Base-by-base conservation (phyloP, 352 stramenopile species). In the Thraustochytrium sp. region DNA sequence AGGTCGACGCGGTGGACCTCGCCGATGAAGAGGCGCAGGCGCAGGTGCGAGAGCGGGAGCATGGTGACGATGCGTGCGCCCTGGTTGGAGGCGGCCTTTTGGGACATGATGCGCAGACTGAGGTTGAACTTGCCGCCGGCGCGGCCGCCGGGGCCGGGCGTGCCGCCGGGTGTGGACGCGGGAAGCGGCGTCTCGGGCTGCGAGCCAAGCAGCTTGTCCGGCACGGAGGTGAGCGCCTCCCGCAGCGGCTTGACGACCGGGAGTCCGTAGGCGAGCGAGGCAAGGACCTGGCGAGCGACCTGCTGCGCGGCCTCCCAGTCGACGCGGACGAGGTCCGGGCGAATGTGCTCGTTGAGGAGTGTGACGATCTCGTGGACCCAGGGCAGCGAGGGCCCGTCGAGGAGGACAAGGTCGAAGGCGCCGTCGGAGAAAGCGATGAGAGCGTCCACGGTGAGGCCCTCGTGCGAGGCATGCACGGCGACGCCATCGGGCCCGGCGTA, bases 331-430 rank as follows among this genome's bases (percentile, higher is more conserved):
- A 80, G 68, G 2, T 80, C 68, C 11, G 68, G 40, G 13, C 31
- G 68, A 38, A 80, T 80, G 53, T 80, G 40, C 48, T 5, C 40
- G 49, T 80, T 53, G 26, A 80, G 51, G 5, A 80, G 68, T 16
- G 31, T 80, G 26, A 80, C 68, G 34, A 80, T 63, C 38, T 80
- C 68, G 42, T 80, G 68, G 18, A 48, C 53, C 68, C 68, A 80
- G 18, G 68, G 68, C 46, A 63, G 11, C 46, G 34, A 55, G 8
- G 23, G 68, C 21, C 48, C 31, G 51, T 31, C 68, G 36, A 46
- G n/a, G 29, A 80, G 21, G 1, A 21, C 34, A 23, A 80, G 5
- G 48, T 31, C 53, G 49, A 44, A 51, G 4, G 53, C 48, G 5
- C 31, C 68, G 26, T 64, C 48, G 11, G 53, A 21, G 3, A 65